Percentiles rank a stretch among this genome's conserved stretches.
Conservation (phyloP, 2,329 filamentous ascomycete genomes). For the Sclerotinia borealis region DNA sequence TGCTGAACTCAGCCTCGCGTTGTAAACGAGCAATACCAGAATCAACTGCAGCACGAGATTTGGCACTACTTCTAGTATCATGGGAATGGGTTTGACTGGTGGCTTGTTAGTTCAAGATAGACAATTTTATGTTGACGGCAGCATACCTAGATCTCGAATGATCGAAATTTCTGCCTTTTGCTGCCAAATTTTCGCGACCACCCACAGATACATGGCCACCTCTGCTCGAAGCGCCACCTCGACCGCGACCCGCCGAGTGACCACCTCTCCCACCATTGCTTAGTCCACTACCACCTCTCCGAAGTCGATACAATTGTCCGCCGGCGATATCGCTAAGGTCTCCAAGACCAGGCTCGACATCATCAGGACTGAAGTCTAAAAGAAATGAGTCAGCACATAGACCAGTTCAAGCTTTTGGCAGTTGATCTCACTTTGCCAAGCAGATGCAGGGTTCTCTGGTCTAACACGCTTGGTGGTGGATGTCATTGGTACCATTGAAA, state of each 20-base stretch:
- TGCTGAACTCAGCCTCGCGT: not conserved
- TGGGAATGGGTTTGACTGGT: not conserved
- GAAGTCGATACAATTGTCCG: slow-evolving; percentile 27
- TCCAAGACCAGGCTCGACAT: slow-evolving; percentile 19
- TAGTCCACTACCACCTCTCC: slow-evolving; percentile 13
- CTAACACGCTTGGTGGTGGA: not conserved
- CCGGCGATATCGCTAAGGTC: slow-evolving; percentile 25
- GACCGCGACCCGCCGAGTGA: not conserved
- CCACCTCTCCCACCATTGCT: slow-evolving; percentile 12
- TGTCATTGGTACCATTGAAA: not conserved
- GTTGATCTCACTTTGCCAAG: slow-evolving; percentile 24
- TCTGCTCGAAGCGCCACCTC: slow-evolving; percentile 4
- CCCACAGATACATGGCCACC: not conserved
- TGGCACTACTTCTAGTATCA: not conserved
- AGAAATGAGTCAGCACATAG: slow-evolving; percentile 8
- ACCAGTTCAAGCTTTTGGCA: not conserved
- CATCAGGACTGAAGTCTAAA: slow-evolving; percentile 17
- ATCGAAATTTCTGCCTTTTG: not conserved
- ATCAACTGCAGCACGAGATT: not conserved
- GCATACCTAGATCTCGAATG: not conserved
- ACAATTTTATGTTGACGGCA: not conserved
- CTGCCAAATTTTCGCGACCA: not conserved
- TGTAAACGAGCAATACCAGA: slow-evolving; percentile 9
- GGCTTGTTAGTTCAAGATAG: not conserved
- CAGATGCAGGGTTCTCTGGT: slow-evolving; percentile 7